Percentiles rank a stretch among this genome's conserved stretches.
These are phyloP conservation scores for Fusarium humuli DNA, from an alignment of 2,329 filamentous ascomycete genomes.

Conservation along the genomic window DNA sequence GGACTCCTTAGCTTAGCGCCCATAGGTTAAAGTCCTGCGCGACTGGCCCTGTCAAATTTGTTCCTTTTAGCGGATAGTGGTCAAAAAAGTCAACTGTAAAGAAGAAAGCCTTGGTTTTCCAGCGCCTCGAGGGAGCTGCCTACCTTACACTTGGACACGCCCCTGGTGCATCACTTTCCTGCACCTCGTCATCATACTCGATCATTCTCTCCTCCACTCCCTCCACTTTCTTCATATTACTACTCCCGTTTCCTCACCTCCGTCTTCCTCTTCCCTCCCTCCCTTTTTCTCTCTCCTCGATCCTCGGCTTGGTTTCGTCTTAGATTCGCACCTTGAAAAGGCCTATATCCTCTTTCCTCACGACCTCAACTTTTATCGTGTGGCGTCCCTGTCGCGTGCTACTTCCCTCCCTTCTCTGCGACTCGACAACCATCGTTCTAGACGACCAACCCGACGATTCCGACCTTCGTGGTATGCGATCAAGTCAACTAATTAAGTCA, in stretches of 20 bases:
- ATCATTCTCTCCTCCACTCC: constrained; percentile 44
- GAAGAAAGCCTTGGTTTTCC: constrained; percentile 25
- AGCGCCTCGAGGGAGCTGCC: constrained; percentile 28
- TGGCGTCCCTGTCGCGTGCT: constrained; percentile 45
- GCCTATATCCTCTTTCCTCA: constrained; percentile 28
- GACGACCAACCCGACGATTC: constrained; percentile 39
- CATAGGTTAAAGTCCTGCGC: constrained; percentile 15
- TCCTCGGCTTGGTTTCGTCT: constrained; percentile 41
- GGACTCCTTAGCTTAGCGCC: constrained; percentile 30
- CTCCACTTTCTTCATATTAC: constrained; percentile 42
- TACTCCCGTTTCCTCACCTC: constrained; percentile 41
- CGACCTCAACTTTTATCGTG: constrained; percentile 34
- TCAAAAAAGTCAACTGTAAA: constrained; percentile 38
- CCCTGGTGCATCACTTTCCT: constrained; percentile 36
- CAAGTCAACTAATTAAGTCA: constrained; percentile 38
- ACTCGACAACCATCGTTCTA: constrained; percentile 39
- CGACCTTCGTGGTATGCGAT: constrained; percentile 35
- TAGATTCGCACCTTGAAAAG: constrained; percentile 36
- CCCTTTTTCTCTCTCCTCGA: constrained; percentile 27
- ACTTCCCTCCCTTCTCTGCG: constrained; percentile 39
- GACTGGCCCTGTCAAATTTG: constrained; percentile 24
- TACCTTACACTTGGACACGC: constrained; percentile 31
- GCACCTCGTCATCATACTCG: constrained; percentile 48
- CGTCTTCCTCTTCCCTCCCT: constrained; percentile 29
- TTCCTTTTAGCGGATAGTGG: constrained; percentile 22